Evolutionary conservation across 2,329 filamentous ascomycete genomes (phyloP).

Genomic region (Stachybotrys echinatus): DNA sequence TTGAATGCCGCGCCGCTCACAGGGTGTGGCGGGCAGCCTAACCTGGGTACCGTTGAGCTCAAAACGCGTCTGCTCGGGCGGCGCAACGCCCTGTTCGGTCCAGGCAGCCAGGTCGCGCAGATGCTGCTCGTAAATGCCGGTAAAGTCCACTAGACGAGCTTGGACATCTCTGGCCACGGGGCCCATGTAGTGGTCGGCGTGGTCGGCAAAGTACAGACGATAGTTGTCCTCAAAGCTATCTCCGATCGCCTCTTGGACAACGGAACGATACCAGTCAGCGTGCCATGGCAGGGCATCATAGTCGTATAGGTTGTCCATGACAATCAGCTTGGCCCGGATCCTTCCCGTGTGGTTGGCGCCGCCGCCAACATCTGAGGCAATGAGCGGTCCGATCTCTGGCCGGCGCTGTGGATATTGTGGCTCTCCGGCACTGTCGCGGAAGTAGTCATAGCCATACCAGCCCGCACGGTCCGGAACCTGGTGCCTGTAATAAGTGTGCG

Average conservation of each 20-base stretch:
- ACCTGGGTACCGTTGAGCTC: conserved; percentile 7
- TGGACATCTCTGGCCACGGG: neutral
- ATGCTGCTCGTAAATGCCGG: conserved; percentile 11
- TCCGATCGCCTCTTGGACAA: conserved; percentile 7
- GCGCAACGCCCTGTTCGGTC: conserved; percentile 9
- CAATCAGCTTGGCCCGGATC: no score
- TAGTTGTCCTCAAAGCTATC: conserved; percentile 9
- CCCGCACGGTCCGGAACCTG: no score
- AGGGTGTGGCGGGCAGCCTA: conserved; percentile 1
- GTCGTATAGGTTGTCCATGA: conserved; percentile 13
- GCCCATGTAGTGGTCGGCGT: conserved; percentile 11
- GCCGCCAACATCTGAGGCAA: no score
- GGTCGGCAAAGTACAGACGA: conserved; percentile 13
- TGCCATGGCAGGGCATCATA: conserved; percentile 16
- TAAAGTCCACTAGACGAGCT: conserved; percentile 7
- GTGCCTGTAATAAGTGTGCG: no score
- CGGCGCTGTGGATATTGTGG: no score
- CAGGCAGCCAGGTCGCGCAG: conserved; percentile 12
- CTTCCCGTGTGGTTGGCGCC: no score
- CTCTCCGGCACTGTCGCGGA: no score
- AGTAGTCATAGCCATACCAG: no score
- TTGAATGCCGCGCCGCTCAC: conserved; percentile 12
- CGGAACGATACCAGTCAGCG: conserved; percentile 14
- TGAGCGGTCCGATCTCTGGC: no score
- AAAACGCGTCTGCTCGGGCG: conserved; percentile 7